These are phyloP conservation scores for Prosopis cineraria DNA, from an alignment of 306 rosid species.

Conservation along the genomic window DNA sequence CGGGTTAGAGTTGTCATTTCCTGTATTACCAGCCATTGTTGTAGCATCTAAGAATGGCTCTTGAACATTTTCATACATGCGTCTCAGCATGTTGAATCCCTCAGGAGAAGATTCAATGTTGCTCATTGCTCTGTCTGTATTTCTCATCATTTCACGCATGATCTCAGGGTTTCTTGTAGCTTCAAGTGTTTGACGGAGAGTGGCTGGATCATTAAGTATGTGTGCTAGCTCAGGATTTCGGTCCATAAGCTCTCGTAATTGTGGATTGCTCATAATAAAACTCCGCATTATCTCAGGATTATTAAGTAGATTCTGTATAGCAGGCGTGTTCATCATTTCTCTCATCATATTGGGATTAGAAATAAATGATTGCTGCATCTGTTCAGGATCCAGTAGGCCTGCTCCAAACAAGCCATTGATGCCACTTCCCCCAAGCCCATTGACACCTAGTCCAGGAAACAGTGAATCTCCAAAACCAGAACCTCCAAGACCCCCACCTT, in stretches of 20 bases:
- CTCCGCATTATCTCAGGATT: conserved; percentile 75
- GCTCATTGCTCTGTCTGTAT: conserved; percentile 93
- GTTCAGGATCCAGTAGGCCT: conserved; percentile 71
- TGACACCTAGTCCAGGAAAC: conserved; percentile 66
- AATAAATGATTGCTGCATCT: conserved; percentile 74
- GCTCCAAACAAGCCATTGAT: conserved; percentile 63
- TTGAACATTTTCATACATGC: conserved; percentile 93
- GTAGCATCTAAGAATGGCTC: conserved; percentile 92
- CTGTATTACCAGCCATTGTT: conserved; percentile 74
- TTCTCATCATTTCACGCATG: conserved; percentile 97
- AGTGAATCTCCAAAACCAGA: conserved; percentile 58
- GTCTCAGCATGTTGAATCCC: conserved; percentile 94
- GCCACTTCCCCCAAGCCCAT: conserved; percentile 60
- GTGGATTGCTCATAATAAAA: conserved; percentile 82
- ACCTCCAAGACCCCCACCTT: conserved; percentile 62
- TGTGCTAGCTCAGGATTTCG: conserved; percentile 84
- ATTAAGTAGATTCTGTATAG: conserved; percentile 68
- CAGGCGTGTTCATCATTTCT: conserved; percentile 80
- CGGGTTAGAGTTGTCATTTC: conserved; percentile 42
- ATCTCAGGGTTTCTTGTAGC: conserved; percentile 92
- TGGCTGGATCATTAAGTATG: conserved; percentile 83
- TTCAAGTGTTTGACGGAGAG: conserved; percentile 84
- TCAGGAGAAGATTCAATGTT: conserved; percentile 89
- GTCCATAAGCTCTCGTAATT: conserved; percentile 88
- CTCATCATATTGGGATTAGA: conserved; percentile 70